Percentiles rank a stretch among this genome's conserved stretches.
phyloP scores from a whole-genome alignment of 129 eudicot species.

The Helianthus annuus region DNA sequence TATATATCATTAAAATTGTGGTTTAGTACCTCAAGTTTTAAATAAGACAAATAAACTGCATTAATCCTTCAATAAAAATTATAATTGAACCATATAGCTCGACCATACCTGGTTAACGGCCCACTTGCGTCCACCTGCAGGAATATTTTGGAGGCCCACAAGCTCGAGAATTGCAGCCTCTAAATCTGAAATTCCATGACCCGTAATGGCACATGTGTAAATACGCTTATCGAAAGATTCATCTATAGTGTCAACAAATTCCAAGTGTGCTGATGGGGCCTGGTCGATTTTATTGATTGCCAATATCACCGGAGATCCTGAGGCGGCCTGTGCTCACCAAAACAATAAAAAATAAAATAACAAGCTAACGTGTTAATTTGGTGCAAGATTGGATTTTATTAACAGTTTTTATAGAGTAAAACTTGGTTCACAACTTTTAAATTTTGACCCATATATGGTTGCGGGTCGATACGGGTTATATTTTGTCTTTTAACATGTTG shows the following conservation, averaged over 20 bases:
- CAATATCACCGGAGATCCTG: slow-evolving; percentile 67
- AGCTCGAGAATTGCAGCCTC: slow-evolving; percentile 72
- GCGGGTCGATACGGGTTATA: background rate
- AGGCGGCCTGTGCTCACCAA: slow-evolving; percentile 40
- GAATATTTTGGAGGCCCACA: slow-evolving; percentile 71
- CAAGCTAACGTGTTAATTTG: slow-evolving; percentile 2
- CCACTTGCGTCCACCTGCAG: slow-evolving; percentile 86
- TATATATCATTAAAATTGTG: too few species aligned
- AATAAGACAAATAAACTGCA: background rate
- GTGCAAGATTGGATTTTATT: background rate
- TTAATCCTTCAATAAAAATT: background rate
- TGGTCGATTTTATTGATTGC: slow-evolving; percentile 89
- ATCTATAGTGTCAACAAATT: slow-evolving; percentile 37
- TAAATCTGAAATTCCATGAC: slow-evolving; percentile 73
- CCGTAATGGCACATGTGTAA: slow-evolving; percentile 83
- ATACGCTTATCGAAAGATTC: slow-evolving; percentile 48
- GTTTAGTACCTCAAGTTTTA: too few species aligned
- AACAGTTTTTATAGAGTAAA: background rate
- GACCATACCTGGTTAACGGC: slow-evolving; percentile 80
- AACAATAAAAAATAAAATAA: background rate
- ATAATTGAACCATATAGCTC: background rate
- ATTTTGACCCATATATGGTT: too few species aligned
- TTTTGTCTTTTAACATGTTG: background rate
- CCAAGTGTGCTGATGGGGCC: slow-evolving; percentile 45
- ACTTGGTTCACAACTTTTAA: background rate